Base-by-base conservation (phyloP, 495 filamentous ascomycete species). In the Tuber magnatum region DNA sequence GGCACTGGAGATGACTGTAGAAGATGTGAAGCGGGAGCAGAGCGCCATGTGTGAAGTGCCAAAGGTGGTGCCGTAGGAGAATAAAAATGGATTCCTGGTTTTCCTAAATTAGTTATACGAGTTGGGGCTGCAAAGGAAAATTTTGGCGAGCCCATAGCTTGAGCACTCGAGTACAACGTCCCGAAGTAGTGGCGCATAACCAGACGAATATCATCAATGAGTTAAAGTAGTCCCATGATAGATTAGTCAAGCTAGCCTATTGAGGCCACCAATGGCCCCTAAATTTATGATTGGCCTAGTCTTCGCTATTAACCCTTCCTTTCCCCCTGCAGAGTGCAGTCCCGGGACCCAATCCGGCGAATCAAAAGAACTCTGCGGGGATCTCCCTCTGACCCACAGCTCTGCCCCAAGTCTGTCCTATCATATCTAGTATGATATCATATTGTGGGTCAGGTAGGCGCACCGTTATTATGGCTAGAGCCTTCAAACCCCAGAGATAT, bases 1-100 rank as follows among this genome's bases (percentile, higher is more conserved):
- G 32, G 81, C 80, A 14, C n/a, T 82, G 68, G 78, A 82, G 65
- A 73, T 46, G 46, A 73, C 40, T 40, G 74, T 82, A 10, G 78
- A 77, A 22, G 80, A 82, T 48, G 80, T 76, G 39, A 79, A 56
- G 35, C 65, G 65, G 35, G 69, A 65, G 56, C 56, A 65, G 14
- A 18, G 56, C 16, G 6, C 28, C 3, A 10, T 20, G 56, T 20
- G 32, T 18, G 56, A 65, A 65, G 32, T 35, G 1, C 14, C 28
- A 35, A 65, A 65, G 4, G 28, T 65, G 14, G 56, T 32, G 14
- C 16, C 56, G 4, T 65, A 65, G 28, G 28, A 18, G 35, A 35
- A 65, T 65, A 14, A 35, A 61, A 61, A 35, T 65, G 12, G 14
- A 1, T 3, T 9, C 28, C 18, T 18, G 1, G 4, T 65, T 5